Percentiles rank a stretch among this genome's conserved stretches.
phyloP scores from a whole-genome alignment of 345 rosid genomes.

The Arabidopsis thaliana region DNA sequence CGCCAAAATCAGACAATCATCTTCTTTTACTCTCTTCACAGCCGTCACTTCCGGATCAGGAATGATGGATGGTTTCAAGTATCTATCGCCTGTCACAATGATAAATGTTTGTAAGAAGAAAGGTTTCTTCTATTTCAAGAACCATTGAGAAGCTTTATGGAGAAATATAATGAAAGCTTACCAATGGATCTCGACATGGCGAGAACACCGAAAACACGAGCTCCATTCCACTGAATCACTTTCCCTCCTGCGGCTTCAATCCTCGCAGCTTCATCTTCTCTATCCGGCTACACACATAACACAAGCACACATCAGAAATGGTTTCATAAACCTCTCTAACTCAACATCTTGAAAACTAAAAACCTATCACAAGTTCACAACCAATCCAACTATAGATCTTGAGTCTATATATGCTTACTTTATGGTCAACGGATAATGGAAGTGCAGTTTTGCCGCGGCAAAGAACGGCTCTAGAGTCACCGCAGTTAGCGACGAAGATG shows the following conservation, averaged over 20 bases:
- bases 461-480: slow-evolving; percentile 91
- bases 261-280: slow-evolving; percentile 77
- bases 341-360: slow-evolving; percentile 7
- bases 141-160: slow-evolving; percentile 8
- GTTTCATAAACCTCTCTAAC: neutral
- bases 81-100: slow-evolving; percentile 65
- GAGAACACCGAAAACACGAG: slow-evolving; percentile 81
- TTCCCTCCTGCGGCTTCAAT: slow-evolving; percentile 85
- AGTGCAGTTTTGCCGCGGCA: slow-evolving; percentile 62
- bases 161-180: slow-evolving; percentile 44
- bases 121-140: neutral
- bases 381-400: neutral
- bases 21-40: slow-evolving; percentile 62
- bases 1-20: slow-evolving; percentile 74
- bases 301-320: slow-evolving; percentile 5
- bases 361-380: neutral
- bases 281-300: slow-evolving; percentile 60
- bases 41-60: slow-evolving; percentile 75
- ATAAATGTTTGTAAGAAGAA: slow-evolving; percentile 8
- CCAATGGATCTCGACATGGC: slow-evolving; percentile 94
- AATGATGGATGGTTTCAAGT: slow-evolving; percentile 76
- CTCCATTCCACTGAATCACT: slow-evolving; percentile 77
- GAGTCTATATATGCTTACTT: slow-evolving; percentile 50
- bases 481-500: slow-evolving; percentile 77
- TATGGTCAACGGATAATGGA: slow-evolving; percentile 79